Base-by-base conservation (phyloP, 2,329 filamentous ascomycete genomes). In the Boeremia exigua region DNA sequence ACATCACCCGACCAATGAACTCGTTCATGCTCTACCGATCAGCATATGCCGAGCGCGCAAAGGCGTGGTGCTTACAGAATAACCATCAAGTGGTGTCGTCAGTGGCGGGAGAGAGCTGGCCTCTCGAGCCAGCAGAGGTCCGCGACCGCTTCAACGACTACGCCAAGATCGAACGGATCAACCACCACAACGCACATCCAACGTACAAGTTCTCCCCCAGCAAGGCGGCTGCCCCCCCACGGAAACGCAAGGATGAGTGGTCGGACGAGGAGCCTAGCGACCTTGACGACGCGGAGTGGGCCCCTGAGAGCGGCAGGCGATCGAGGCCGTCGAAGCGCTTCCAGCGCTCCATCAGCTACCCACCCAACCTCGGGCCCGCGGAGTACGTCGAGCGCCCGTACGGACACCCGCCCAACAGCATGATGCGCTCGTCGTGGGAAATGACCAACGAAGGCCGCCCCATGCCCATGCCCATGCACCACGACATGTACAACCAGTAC, bases 21-120 rank as follows among this genome's bases (percentile, higher is more conserved):
- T 94, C 91, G 0, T 99, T 98, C 79, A 96, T 99, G 89, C 81
- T 99, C 46, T 99, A 99, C 75, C 89, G 95, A 37, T 96, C 95
- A 63, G 91, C 92, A 6, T 97, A 91, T 71, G 91, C 96, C 57
- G 90, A 95, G 59, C 84, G 92, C 29, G 91, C 91, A 56, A 96
- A 96, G 76, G 82, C 85, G 47, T 91, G 88, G 81, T 91, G 90
- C 66, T 80, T 86, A 12, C 87, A 95, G 67, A 94, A 95, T 75
- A 97, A 98, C 77, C 94, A 99, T 74, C 94, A 99, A 74, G 81
- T 95, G 32, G 90, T 98, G 25, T 98, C 94, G 2, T 86, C 88
- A 40, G 86, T 95, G n/a, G 92, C 91, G 54, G 95, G 93, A 27
- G 81, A 86, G 51, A 94, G 91, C 69, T 99, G 95, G 95, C 85